Evolutionary conservation across 2,329 filamentous ascomycete genomes (phyloP).

Genomic region (Verticillium alfalfae): DNA sequence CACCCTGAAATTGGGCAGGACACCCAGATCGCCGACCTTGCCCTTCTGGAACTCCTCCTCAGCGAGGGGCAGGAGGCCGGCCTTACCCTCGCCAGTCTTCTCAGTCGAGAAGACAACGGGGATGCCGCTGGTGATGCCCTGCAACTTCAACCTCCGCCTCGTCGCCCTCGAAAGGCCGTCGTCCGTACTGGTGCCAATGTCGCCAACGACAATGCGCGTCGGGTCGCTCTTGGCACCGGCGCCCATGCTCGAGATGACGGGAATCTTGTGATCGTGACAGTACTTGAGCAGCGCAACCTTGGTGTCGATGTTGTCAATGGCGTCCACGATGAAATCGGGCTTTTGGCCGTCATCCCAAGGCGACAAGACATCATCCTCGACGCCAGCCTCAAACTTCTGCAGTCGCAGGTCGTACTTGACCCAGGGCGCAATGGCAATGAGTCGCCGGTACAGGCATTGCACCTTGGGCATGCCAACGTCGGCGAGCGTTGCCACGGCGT

Average conservation of each 20-base stretch:
- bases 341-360: constrained; percentile 58
- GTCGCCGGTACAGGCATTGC: constrained; percentile 68
- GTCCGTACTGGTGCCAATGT: constrained; percentile 83
- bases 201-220: constrained; percentile 81
- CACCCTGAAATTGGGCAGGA: constrained; percentile 87
- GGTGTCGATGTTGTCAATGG: constrained; percentile 96
- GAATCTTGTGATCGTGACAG: constrained; percentile 71
- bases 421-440: constrained; percentile 90
- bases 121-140: constrained; percentile 79
- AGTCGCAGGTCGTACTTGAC: constrained; percentile 80
- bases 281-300: constrained; percentile 89
- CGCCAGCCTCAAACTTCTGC: constrained; percentile 70
- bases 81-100: constrained; percentile 84
- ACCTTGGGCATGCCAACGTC: constrained; percentile 95
- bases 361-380: constrained; percentile 61
- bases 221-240: constrained; percentile 87
- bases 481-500: constrained; percentile 87
- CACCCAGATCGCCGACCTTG: constrained; percentile 76
- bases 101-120: constrained; percentile 91
- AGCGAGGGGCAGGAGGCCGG: constrained; percentile 76
- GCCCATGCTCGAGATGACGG: constrained; percentile 92
- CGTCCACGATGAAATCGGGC: constrained; percentile 90
- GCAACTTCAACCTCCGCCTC: constrained; percentile 67
- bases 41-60: constrained; percentile 88
- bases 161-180: constrained; percentile 85